Base-by-base conservation (phyloP, 2,329 filamentous ascomycete genomes). In the Dichotomopilus funicola region DNA sequence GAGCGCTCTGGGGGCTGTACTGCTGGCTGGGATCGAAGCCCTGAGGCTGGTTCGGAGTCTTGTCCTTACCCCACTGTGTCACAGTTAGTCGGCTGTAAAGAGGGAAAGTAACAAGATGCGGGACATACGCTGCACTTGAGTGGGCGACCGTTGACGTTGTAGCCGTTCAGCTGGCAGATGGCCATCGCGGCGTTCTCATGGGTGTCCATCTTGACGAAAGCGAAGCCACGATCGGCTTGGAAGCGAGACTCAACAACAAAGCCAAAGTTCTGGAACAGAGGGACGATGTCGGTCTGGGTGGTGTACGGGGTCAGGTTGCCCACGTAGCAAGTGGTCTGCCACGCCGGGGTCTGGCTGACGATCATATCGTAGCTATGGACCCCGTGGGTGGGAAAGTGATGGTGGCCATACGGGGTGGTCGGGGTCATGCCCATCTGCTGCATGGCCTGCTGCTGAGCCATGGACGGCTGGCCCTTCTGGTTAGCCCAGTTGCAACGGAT, bases 401-500 rank as follows among this genome's bases (percentile, higher is more conserved):
- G 94, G 70, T 96, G 91, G 37, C 92, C 94, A 67, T 91, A 99
- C 10, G 92, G 91, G 47, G 91, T 96, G 35, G 92, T 96, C 5
- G 94, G 94, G 33, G 92, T 96, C 87, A 99, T 91, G 69, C 94
- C 94, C 89, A 97, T 96, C 57, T 91, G 88, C 60, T 87, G 87
- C 90, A 99, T 94, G 40, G 91, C 90, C 73, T 95, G 90, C 75
- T 97, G 94, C 75, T 99, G 92, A 49, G 91, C 91, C 72, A 97
- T 96, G 1, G 94, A 97, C 55, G 94, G 94, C 69, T 99, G 94
- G n/a, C 94, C 94, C 79, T 99, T 99, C 70, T 99, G 94, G 77
- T 99, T 99, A 59, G 94, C 94, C 94, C 94, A 99, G 79, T 99
- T 99, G 82, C 92, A 97, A 65, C 94, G 91, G 69, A 99, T 99